phyloP scores from a whole-genome alignment of 1,284 basidiomycete genomes.

The Fistulina hepatica region DNA sequence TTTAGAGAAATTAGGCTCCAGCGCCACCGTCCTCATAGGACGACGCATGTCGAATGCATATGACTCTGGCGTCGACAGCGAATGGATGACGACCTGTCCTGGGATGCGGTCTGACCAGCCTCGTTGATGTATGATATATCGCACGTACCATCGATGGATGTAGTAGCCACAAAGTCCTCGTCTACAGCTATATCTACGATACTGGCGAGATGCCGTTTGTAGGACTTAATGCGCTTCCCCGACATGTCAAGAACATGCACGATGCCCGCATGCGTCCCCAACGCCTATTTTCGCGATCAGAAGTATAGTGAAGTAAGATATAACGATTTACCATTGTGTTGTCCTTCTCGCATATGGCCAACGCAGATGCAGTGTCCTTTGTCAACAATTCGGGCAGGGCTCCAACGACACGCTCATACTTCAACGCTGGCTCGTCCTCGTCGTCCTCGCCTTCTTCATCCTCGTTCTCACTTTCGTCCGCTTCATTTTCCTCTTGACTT shows the following conservation, averaged over 20 bases:
- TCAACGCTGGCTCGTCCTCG: slow-evolving; percentile 79
- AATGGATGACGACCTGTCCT: slow-evolving; percentile 88
- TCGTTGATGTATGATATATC: slow-evolving; percentile 1
- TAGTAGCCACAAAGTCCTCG: slow-evolving; percentile 83
- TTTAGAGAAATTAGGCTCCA: slow-evolving; percentile 88
- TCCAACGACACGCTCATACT: slow-evolving; percentile 79
- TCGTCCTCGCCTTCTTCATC: slow-evolving; percentile 53
- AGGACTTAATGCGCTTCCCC: slow-evolving; percentile 82
- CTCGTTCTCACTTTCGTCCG: slow-evolving; percentile 37
- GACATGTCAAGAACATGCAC: slow-evolving; percentile 78
- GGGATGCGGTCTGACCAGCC: slow-evolving; percentile 15
- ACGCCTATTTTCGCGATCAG: slow-evolving; percentile 37
- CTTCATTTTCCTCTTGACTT: slow-evolving; percentile 25
- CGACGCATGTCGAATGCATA: slow-evolving; percentile 90
- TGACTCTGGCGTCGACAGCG: slow-evolving; percentile 70
- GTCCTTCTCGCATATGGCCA: slow-evolving; percentile 67
- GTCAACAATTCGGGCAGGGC: slow-evolving; percentile 70
- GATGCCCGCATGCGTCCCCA: slow-evolving; percentile 89
- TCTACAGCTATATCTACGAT: slow-evolving; percentile 84
- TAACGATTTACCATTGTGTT: slow-evolving; percentile 53
- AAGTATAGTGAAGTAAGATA: slow-evolving; percentile 1
- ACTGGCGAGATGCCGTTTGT: slow-evolving; percentile 86
- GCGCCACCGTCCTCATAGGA: slow-evolving; percentile 81
- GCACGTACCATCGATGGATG: slow-evolving; percentile 88
- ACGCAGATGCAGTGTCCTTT: slow-evolving; percentile 80